Conservation (phyloP, 2,329 filamentous ascomycete genomes). For the Arthroderma sp. region DNA sequence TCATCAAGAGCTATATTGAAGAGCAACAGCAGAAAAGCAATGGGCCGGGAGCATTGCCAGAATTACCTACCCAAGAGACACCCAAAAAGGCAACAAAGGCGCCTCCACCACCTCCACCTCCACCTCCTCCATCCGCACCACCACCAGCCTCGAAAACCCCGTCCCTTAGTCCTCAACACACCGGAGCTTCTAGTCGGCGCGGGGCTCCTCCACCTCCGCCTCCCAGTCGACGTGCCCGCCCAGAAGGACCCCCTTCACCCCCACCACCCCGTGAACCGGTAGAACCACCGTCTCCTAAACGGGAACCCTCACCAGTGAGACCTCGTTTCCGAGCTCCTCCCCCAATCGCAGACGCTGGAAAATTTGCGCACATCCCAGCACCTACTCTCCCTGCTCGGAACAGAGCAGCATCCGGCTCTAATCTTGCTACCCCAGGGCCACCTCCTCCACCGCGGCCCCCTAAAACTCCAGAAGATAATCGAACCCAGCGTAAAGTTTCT, state of each 20-base stretch:
- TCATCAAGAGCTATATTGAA: constrained; percentile 55
- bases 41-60: constrained; percentile 27
- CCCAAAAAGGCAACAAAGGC: constrained; percentile 38
- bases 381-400: constrained; percentile 35
- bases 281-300: constrained; percentile 46
- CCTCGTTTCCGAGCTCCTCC: constrained; percentile 73
- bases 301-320: constrained; percentile 57
- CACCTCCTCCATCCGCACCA: constrained; percentile 47
- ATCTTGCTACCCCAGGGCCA: constrained; percentile 42
- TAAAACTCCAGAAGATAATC: constrained; percentile 53
- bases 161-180: constrained; percentile 48
- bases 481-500: constrained; percentile 47
- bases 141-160: constrained; percentile 29
- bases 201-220: constrained; percentile 47
- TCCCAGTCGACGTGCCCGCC: constrained; percentile 32
- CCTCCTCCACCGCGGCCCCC: constrained; percentile 50
- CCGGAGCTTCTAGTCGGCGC: constrained; percentile 40
- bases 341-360: constrained; percentile 78
- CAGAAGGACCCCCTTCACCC: constrained; percentile 24
- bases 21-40: constrained; percentile 41
- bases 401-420: constrained; percentile 36
- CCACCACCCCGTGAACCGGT: constrained; percentile 33
- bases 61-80: constrained; percentile 29
- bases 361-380: constrained; percentile 51
- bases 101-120: constrained; percentile 53